Percentiles rank a stretch among this genome's conserved stretches.
phyloP scores from a whole-genome alignment of 2,329 filamentous ascomycete genomes.

The Clonostachys byssicola region DNA sequence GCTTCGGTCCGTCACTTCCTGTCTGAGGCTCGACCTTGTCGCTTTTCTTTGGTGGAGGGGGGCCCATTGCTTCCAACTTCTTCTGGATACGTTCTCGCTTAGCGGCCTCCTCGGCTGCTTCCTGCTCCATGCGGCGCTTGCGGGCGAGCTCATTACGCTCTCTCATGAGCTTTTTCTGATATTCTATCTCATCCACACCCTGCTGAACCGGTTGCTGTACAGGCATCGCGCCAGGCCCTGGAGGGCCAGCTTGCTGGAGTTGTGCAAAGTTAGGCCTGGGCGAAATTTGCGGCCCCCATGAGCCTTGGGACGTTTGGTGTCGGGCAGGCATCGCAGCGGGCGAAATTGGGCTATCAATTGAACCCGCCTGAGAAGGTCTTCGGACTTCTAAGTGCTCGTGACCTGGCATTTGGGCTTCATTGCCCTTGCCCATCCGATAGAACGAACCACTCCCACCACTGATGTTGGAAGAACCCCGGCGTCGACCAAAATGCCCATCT shows the following conservation, averaged over 20 bases:
- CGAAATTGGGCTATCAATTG: constrained; percentile 45
- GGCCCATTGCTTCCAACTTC: constrained; percentile 68
- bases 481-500: constrained; percentile 65
- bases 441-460: constrained; percentile 78
- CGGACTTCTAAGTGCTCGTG: constrained; percentile 38
- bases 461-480: constrained; percentile 85
- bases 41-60: constrained; percentile 56
- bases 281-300: constrained; percentile 29
- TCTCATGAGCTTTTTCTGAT: constrained; percentile 69
- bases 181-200: constrained; percentile 46
- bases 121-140: constrained; percentile 63
- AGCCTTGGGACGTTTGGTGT: constrained; percentile 13
- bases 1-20: constrained; percentile 5
- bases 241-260: constrained; percentile 22
- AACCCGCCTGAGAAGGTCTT: constrained; percentile 43
- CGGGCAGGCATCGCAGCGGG: constrained; percentile 20
- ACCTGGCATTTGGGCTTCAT: constrained; percentile 33
- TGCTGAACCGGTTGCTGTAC: constrained; percentile 20
- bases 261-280: constrained; percentile 35
- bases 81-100: constrained; percentile 66
- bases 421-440: constrained; percentile 44
- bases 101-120: constrained; percentile 68
- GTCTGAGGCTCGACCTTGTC: constrained; percentile 36
- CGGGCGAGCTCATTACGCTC: constrained; percentile 67
- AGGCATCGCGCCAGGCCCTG: constrained; percentile 5